A percentile compares a stretch with the other conserved stretches of the same genome.
These are phyloP conservation scores for Acidiella bohemica DNA, from an alignment of 495 filamentous ascomycete species.

Conservation along the genomic window DNA sequence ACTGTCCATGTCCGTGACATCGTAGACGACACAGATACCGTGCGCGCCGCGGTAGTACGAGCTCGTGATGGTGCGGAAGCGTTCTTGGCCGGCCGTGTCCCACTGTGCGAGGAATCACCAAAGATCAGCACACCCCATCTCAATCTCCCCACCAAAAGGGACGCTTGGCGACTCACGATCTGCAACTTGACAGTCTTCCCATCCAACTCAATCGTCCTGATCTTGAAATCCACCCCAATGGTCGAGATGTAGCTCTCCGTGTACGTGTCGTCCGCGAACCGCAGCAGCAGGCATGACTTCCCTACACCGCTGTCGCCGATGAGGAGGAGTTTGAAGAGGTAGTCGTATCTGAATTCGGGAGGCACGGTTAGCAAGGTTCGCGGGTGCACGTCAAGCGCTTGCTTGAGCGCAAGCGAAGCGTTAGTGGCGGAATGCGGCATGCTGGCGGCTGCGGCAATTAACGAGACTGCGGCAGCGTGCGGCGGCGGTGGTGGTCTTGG, in stretches of 20 bases:
- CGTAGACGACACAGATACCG: conserved; percentile 98
- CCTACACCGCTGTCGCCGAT: conserved; percentile 99
- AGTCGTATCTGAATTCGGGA: conserved; percentile 74
- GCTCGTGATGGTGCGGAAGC: conserved; percentile 98
- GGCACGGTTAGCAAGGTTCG: neutral
- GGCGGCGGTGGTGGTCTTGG: no score
- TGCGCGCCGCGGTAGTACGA: conserved; percentile 98
- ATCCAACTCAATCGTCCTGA: conserved; percentile 97
- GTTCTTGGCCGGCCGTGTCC: conserved; percentile 98
- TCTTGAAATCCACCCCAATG: conserved; percentile 99
- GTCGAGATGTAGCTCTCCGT: conserved; percentile 99
- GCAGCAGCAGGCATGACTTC: conserved; percentile 95
- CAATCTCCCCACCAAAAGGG: no score
- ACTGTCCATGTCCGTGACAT: conserved; percentile 99
- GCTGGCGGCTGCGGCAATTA: no score
- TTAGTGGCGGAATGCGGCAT: conserved; percentile 2
- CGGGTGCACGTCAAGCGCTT: conserved; percentile 2
- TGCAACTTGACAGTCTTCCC: conserved; percentile 99
- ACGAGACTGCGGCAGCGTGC: no score
- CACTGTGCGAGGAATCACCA: conserved; percentile 44
- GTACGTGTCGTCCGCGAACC: conserved; percentile 98
- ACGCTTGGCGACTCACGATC: conserved; percentile 60
- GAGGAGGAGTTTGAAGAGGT: conserved; percentile 99
- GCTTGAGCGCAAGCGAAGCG: neutral
- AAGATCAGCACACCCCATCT: neutral